Evolutionary conservation across 495 filamentous ascomycete genomes (phyloP).

Genomic region (Aspergillus nanangensis): DNA sequence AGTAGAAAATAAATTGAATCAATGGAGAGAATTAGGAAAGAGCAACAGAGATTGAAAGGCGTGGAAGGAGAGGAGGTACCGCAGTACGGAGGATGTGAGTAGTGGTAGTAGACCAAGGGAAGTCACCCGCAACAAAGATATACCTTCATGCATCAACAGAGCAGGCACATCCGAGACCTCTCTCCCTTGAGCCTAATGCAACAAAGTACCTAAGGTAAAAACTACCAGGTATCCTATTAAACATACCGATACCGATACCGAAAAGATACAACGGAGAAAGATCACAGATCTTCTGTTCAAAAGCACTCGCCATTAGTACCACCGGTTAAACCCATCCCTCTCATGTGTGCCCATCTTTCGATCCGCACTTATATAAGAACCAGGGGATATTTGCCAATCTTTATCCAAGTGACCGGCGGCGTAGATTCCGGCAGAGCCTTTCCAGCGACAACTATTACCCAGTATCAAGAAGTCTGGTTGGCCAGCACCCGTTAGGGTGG

Average conservation of each 20-base stretch:
- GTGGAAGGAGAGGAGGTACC: conserved; percentile 14
- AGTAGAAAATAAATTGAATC: conserved; percentile 1
- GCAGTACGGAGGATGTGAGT: too few relatives aligned
- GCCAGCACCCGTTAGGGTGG: conserved; percentile 53
- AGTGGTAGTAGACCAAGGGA: too few relatives aligned
- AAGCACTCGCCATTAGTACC: not conserved
- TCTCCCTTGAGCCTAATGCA: too few relatives aligned
- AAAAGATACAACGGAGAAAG: too few relatives aligned
- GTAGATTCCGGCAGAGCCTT: conserved; percentile 47
- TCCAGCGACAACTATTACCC: conserved; percentile 40
- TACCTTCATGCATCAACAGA: too few relatives aligned
- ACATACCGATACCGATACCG: too few relatives aligned
- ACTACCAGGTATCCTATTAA: too few relatives aligned
- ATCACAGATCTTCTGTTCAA: not conserved
- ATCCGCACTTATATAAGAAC: conserved; percentile 10
- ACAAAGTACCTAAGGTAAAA: too few relatives aligned
- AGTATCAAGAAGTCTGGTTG: conserved; percentile 54
- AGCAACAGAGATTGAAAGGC: conserved; percentile 12
- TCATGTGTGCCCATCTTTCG: not conserved
- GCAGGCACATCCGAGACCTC: too few relatives aligned
- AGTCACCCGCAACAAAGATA: too few relatives aligned
- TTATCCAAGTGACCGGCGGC: conserved; percentile 54
- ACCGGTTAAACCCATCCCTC: not conserved
- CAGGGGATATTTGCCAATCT: conserved; percentile 45
- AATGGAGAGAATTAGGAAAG: conserved; percentile 11